These are phyloP conservation scores for Dimocarpus longan DNA, from an alignment of 345 rosid genomes.

Conservation along the genomic window DNA sequence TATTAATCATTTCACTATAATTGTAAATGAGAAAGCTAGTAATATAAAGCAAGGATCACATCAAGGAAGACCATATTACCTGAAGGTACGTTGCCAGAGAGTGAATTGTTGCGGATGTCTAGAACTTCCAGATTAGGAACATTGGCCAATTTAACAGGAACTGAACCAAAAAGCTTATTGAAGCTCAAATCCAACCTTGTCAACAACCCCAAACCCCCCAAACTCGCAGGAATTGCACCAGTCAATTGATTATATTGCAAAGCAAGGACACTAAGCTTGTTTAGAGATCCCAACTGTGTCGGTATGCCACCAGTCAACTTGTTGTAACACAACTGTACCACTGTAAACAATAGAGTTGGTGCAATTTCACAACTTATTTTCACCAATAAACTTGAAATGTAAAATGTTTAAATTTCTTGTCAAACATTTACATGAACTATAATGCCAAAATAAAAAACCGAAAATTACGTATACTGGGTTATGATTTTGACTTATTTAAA, in stretches of 20 bases:
- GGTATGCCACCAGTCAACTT: constrained; percentile 80
- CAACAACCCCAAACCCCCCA: constrained; percentile 63
- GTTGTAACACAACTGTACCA: constrained; percentile 89
- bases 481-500: not conserved
- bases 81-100: constrained; percentile 80
- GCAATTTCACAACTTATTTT: not conserved
- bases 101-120: constrained; percentile 80
- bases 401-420: too few relatives aligned
- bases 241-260: constrained; percentile 74
- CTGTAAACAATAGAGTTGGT: constrained; percentile 38
- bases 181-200: constrained; percentile 89
- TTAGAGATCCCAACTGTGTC: constrained; percentile 69
- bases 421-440: not conserved
- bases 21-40: not conserved
- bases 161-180: constrained; percentile 78
- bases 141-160: constrained; percentile 67
- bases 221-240: constrained; percentile 93
- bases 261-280: constrained; percentile 72
- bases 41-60: not conserved
- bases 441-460: too few relatives aligned
- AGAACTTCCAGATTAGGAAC: constrained; percentile 67
- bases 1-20: not conserved
- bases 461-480: not conserved
- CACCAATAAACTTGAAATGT: not conserved
- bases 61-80: constrained; percentile 44